These are phyloP conservation scores for Oligophagozyma castellii DNA, from an alignment of 1,139 yeast species.

Conservation along the genomic window DNA sequence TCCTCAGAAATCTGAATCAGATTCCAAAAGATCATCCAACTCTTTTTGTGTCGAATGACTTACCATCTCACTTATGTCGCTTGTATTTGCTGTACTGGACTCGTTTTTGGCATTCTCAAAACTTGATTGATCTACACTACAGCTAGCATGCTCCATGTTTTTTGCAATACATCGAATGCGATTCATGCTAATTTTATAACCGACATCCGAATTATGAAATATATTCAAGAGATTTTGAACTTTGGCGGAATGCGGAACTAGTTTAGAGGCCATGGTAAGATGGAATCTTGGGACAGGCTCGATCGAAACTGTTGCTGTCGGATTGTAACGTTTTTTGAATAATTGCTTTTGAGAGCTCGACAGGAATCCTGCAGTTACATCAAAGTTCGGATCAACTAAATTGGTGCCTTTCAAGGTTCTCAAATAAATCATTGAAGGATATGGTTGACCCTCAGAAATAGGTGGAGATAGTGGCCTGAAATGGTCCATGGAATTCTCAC, in stretches of 20 bases:
- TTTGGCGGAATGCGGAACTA: background rate
- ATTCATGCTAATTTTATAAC: conserved; percentile 15
- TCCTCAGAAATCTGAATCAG: conserved; percentile 12
- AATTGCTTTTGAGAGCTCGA: too few relatives aligned
- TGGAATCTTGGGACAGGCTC: background rate
- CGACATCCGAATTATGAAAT: background rate
- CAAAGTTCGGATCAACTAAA: too few relatives aligned
- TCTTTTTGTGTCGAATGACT: conserved; percentile 2
- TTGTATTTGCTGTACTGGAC: background rate
- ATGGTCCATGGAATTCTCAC: too few relatives aligned
- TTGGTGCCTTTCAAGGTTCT: too few relatives aligned
- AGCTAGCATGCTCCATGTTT: conserved; percentile 2
- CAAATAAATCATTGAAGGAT: too few relatives aligned
- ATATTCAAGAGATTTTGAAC: background rate
- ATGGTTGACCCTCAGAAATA: too few relatives aligned
- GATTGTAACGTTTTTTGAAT: background rate
- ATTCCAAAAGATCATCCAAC: conserved; percentile 6
- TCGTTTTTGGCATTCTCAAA: background rate
- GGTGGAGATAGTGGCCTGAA: too few relatives aligned
- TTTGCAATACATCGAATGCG: conserved; percentile 15
- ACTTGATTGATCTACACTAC: background rate
- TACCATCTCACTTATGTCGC: background rate
- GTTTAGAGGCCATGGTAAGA: background rate
- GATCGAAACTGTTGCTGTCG: background rate
- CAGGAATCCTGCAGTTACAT: too few relatives aligned